A percentile compares a stretch with the other conserved stretches of the same genome.
phyloP scores from a whole-genome alignment of 805 yeast genomes.

The Candida vaughaniae region DNA sequence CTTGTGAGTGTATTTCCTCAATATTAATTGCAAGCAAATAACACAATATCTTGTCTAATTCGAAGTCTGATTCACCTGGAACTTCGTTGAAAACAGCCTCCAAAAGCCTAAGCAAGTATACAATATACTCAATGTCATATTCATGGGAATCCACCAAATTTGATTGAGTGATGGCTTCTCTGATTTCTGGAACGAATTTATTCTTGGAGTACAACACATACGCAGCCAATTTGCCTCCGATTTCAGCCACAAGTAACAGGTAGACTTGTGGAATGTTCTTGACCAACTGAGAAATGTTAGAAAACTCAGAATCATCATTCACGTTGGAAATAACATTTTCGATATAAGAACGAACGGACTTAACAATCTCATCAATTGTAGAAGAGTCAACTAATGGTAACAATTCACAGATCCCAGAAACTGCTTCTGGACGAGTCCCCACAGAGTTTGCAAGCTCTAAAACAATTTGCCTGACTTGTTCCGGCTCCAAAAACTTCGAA shows the following conservation, averaged over 20 bases:
- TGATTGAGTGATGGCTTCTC: slow-evolving; percentile 5
- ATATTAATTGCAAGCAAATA: slow-evolving; percentile 36
- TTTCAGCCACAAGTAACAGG: slow-evolving; percentile 10
- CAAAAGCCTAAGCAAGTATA: slow-evolving; percentile 31
- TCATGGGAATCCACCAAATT: slow-evolving; percentile 5
- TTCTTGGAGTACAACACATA: slow-evolving; percentile 9
- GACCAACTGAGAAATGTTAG: slow-evolving; percentile 15
- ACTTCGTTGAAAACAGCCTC: slow-evolving; percentile 34
- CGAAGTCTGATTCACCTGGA: slow-evolving; percentile 1
- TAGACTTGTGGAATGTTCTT: slow-evolving; percentile 17
- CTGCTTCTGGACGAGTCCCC: slow-evolving; percentile 18
- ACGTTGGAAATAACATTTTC: slow-evolving; percentile 3
- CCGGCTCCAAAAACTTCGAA: slow-evolving; percentile 22
- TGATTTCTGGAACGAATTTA: slow-evolving; percentile 19
- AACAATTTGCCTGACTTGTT: slow-evolving; percentile 21
- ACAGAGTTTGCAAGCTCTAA: slow-evolving; percentile 18
- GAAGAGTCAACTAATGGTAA: slow-evolving; percentile 19
- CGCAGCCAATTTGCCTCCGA: slow-evolving; percentile 3
- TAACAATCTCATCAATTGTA: slow-evolving; percentile 3
- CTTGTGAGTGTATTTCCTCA: slow-evolving; percentile 31
- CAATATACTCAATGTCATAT: slow-evolving; percentile 13
- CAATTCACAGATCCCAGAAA: slow-evolving; percentile 25
- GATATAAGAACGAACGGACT: slow-evolving; percentile 5
- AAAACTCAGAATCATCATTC: slow-evolving; percentile 5
- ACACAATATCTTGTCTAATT: slow-evolving; percentile 6